phyloP scores from a whole-genome alignment of 495 filamentous ascomycete species.

The Aspergillus hancockii region DNA sequence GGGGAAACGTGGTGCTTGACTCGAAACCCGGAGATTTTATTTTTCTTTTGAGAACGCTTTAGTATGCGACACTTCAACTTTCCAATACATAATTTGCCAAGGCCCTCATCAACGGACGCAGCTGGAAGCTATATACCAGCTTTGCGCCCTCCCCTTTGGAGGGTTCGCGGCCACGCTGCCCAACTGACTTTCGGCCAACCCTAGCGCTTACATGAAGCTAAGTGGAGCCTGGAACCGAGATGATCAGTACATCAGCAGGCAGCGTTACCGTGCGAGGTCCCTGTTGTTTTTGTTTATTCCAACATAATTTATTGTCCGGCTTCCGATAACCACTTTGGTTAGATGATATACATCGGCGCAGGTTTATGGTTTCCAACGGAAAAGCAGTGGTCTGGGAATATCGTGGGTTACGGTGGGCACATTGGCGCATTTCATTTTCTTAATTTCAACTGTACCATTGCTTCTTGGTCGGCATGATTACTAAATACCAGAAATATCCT shows the following conservation, averaged over 20 bases:
- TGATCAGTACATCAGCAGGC: slow-evolving; percentile 1
- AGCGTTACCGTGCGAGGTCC: background rate
- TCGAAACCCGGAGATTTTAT: background rate
- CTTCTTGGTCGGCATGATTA: slow-evolving; percentile 11
- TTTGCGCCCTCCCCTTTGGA: background rate
- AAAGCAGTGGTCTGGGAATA: slow-evolving; percentile 32
- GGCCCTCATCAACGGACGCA: slow-evolving; percentile 1
- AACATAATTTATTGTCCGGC: slow-evolving; percentile 22
- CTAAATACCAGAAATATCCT: slow-evolving; percentile 4
- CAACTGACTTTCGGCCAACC: background rate
- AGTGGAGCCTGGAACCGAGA: background rate
- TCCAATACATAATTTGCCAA: slow-evolving; percentile 14
- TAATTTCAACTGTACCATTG: slow-evolving; percentile 15
- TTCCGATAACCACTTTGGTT: slow-evolving; percentile 36
- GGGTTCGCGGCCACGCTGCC: background rate
- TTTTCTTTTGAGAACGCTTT: background rate
- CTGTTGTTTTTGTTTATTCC: slow-evolving; percentile 4
- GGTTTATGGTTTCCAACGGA: slow-evolving; percentile 26
- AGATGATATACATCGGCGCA: slow-evolving; percentile 41
- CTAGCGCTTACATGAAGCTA: background rate
- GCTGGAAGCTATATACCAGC: background rate
- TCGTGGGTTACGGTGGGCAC: slow-evolving; percentile 31
- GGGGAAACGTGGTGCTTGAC: background rate
- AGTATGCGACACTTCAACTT: slow-evolving; percentile 11
- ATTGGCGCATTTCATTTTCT: slow-evolving; percentile 18